Evolutionary conservation across 805 yeast species (phyloP).

Genomic region (Hemisphaericaspora nanyangensis): DNA sequence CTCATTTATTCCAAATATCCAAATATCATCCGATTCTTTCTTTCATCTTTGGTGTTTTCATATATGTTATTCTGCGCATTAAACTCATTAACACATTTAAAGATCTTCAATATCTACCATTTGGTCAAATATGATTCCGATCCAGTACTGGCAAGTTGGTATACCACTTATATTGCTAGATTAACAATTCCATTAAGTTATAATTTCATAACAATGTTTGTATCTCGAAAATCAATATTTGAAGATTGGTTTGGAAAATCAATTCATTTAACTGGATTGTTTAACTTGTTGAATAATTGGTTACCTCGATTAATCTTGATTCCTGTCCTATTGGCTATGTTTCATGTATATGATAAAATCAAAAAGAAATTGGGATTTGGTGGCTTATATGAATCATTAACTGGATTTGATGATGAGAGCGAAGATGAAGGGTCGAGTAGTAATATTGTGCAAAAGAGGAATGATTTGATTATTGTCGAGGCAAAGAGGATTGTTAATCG

Average conservation of each 20-base stretch:
- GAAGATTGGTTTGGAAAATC: slow-evolving; percentile 74
- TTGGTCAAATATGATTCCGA: slow-evolving; percentile 69
- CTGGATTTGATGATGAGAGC: slow-evolving; percentile 32
- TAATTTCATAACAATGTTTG: slow-evolving; percentile 67
- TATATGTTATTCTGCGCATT: slow-evolving; percentile 71
- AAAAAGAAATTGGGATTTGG: slow-evolving; percentile 39
- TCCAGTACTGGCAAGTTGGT: slow-evolving; percentile 71
- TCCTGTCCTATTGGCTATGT: slow-evolving; percentile 63
- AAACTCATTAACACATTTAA: slow-evolving; percentile 60
- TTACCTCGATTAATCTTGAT: slow-evolving; percentile 71
- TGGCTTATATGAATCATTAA: slow-evolving; percentile 37
- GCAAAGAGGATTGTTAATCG: slow-evolving; percentile 38
- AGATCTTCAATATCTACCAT: slow-evolving; percentile 73
- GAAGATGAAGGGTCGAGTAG: slow-evolving; percentile 1
- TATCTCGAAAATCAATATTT: slow-evolving; percentile 50
- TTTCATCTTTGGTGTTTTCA: slow-evolving; percentile 42
- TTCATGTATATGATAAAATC: slow-evolving; percentile 64
- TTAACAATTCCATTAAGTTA: slow-evolving; percentile 72
- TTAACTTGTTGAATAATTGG: slow-evolving; percentile 66
- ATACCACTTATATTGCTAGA: slow-evolving; percentile 76
- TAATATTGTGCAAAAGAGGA: slow-evolving; percentile 21
- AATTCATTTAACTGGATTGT: slow-evolving; percentile 70
- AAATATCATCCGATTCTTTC: slow-evolving; percentile 32
- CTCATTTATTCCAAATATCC: slow-evolving; percentile 17
- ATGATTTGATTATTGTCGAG: slow-evolving; percentile 37